phyloP scores from a whole-genome alignment of 2,329 filamentous ascomycete genomes.

The Magnaporthiopsis rhizophila region DNA sequence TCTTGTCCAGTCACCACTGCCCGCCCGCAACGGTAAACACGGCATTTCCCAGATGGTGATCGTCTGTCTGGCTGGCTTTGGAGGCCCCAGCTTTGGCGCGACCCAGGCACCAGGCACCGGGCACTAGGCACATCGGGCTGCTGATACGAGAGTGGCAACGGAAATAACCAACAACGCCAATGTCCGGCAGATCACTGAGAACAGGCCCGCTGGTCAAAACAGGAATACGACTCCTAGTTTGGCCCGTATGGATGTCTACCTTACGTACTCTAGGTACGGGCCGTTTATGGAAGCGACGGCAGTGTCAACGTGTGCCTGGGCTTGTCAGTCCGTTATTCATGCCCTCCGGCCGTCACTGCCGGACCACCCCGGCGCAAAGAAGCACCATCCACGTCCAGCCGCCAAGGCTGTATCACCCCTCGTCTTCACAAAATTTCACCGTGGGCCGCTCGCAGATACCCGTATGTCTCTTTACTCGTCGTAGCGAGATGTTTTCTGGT shows the following conservation, averaged over 20 bases:
- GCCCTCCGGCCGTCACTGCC: too few relatives aligned
- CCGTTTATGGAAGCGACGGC: too few relatives aligned
- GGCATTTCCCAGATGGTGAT: neutral
- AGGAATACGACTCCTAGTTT: neutral
- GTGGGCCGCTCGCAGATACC: neutral
- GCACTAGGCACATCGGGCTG: too few relatives aligned
- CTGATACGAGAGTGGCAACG: too few relatives aligned
- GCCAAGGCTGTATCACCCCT: neutral
- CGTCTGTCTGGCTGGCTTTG: neutral
- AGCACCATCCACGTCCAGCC: neutral
- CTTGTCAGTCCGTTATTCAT: neutral
- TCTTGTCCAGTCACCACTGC: neutral
- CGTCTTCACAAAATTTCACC: too few relatives aligned
- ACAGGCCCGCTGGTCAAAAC: neutral
- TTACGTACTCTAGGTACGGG: too few relatives aligned
- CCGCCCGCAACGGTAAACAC: too few relatives aligned
- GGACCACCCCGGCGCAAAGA: neutral
- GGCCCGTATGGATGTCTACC: too few relatives aligned
- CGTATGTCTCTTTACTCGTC: neutral
- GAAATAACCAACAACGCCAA: neutral
- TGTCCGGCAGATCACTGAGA: neutral
- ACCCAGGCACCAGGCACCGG: too few relatives aligned
- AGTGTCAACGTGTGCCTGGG: too few relatives aligned
- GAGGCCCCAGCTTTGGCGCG: too few relatives aligned
- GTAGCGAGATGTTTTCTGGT: too few relatives aligned